Evolutionary conservation across 2,329 filamentous ascomycete species (phyloP).

Genomic region (Juglanconis juglandina): DNA sequence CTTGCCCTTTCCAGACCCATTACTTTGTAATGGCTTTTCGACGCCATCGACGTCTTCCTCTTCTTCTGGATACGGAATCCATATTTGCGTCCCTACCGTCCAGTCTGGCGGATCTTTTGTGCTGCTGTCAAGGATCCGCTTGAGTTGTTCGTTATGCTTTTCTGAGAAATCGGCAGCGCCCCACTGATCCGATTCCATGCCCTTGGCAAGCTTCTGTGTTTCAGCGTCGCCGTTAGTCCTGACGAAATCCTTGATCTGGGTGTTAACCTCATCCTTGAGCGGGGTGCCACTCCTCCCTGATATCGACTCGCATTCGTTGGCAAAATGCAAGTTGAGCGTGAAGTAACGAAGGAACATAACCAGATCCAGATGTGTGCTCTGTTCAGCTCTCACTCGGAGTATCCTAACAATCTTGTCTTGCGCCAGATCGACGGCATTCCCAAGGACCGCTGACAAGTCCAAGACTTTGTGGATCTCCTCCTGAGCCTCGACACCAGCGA

Average conservation of each 20-base stretch:
- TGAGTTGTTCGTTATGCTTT: conserved; percentile 56
- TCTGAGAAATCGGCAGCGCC: conserved; percentile 71
- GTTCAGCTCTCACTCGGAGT: conserved; percentile 72
- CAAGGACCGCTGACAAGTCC: conserved; percentile 73
- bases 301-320: conserved; percentile 81
- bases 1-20: conserved; percentile 58
- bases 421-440: conserved; percentile 75
- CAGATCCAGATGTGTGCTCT: conserved; percentile 65
- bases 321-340: conserved; percentile 76
- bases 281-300: conserved; percentile 73
- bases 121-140: conserved; percentile 65
- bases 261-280: conserved; percentile 75
- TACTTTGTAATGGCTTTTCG: conserved; percentile 36
- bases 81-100: conserved; percentile 59
- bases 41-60: conserved; percentile 32
- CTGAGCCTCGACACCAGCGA: conserved; percentile 50
- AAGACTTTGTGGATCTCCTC: conserved; percentile 74
- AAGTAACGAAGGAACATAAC: conserved; percentile 77
- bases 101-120: conserved; percentile 67
- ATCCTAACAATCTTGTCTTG: conserved; percentile 75
- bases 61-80: conserved; percentile 45
- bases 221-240: conserved; percentile 67
- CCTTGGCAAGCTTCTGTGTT: conserved; percentile 69
- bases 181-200: conserved; percentile 81
- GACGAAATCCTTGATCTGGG: conserved; percentile 78